Evolutionary conservation across 2,329 filamentous ascomycete genomes (phyloP), one percentile per base, ranked within the genome.

Genomic region (Microsporum canis): DNA sequence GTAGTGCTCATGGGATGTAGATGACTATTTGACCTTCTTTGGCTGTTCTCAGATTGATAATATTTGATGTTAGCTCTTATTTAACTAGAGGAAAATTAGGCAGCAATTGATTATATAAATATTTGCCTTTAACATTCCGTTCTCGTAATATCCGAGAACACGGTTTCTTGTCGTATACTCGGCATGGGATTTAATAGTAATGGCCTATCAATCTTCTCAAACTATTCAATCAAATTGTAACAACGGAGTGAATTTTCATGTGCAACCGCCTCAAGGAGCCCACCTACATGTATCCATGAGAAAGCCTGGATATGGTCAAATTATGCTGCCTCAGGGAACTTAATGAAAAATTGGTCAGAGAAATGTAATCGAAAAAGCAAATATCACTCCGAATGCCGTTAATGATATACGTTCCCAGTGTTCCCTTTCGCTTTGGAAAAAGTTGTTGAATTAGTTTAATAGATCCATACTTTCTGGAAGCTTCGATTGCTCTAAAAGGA

Each of bases 301-400:
- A 17, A 27, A 14, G 2, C 7, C 12, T 36, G 27, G 34, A 61
- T 49, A 14, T 41, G 43, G 29, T 58, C 47, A 33, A 62, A 63
- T 63, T 63, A 65, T 10, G 57, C 36, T 23, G 43, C 5, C 56
- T 65, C 60, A 14, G 39, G 56, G 6, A 63, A 17, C 2, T 59
- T 29, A 33, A 60, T 41, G 60, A 23, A 33, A 66, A 61, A 43
- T 59, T 61, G 1, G 51, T 45, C 45, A 58, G 45, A 10, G 61
- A 62, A 8, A 65, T 53, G 57, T 53, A n/a, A 61, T 33, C 45
- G 64, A 61, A 34, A 63, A 65, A 17, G 38, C 61, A 41, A 63
- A 60, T 4, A 61, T 53, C 3, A 56, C 47, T 23, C 59, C 63
- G 29, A 62, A 23, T 5, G 63, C 36, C 23, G 58, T 61, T 41